Percentiles rank a stretch among this genome's conserved stretches.
Conservation (phyloP, 257 asterid genomes). For the Eustoma russellianum region DNA sequence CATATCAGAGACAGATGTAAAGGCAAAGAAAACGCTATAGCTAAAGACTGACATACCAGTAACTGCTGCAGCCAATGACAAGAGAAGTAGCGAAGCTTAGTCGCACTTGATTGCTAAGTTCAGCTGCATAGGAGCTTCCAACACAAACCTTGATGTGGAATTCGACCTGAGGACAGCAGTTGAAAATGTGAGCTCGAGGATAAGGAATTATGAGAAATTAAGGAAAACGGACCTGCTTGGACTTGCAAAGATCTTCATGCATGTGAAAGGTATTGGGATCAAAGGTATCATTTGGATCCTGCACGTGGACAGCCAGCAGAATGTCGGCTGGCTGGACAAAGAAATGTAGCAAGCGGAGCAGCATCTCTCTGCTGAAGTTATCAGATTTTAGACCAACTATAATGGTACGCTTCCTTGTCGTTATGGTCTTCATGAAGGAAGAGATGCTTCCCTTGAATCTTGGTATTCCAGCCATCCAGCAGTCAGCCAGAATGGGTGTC, state of each 20-base stretch:
- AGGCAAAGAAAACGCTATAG: too few relatives aligned
- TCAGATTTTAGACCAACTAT: constrained; percentile 64
- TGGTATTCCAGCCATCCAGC: constrained; percentile 26
- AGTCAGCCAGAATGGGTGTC: background rate
- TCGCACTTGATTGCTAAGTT: constrained; percentile 59
- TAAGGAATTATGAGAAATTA: background rate
- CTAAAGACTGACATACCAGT: constrained; percentile 12
- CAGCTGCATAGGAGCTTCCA: constrained; percentile 45
- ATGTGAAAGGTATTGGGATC: constrained; percentile 58
- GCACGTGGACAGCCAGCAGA: constrained; percentile 67
- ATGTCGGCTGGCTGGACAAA: constrained; percentile 36
- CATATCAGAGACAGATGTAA: background rate
- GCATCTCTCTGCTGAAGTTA: constrained; percentile 60
- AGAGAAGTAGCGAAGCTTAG: constrained; percentile 40
- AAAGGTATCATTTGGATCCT: constrained; percentile 31
- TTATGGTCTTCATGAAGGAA: constrained; percentile 27
- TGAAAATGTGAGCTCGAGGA: background rate
- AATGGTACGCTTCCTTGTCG: constrained; percentile 30
- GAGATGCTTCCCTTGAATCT: constrained; percentile 27
- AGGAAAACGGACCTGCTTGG: constrained; percentile 25
- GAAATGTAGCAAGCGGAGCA: constrained; percentile 40
- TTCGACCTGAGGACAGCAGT: constrained; percentile 39
- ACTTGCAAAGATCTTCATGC: constrained; percentile 40
- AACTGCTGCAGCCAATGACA: constrained; percentile 27
- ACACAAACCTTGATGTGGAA: constrained; percentile 60